phyloP scores from a whole-genome alignment of 83 land plant genomes.

The Picea mariana region DNA sequence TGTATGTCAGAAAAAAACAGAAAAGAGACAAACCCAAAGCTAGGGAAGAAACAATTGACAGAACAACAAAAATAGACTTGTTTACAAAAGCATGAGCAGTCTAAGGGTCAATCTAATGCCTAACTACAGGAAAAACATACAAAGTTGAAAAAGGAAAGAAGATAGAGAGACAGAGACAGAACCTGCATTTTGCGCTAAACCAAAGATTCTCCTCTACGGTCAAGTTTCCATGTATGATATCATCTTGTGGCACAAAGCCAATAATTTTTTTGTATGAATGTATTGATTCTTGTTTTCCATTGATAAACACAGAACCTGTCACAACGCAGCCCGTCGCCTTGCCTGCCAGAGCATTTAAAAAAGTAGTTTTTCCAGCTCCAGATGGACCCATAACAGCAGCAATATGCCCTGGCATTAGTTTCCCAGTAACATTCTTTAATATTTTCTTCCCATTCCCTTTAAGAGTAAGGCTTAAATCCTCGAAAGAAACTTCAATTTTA shows the following conservation, averaged over 20 bases:
- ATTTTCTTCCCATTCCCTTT: slow-evolving; percentile 81
- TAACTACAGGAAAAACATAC: background rate
- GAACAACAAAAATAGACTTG: background rate
- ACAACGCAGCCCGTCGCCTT: slow-evolving; percentile 69
- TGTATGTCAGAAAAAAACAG: too few species aligned
- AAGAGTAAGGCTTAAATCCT: slow-evolving; percentile 71
- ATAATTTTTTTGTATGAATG: slow-evolving; percentile 85
- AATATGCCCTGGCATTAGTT: slow-evolving; percentile 81
- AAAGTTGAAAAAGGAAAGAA: background rate
- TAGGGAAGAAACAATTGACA: background rate
- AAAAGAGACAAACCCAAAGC: too few species aligned
- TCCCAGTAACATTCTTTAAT: slow-evolving; percentile 85
- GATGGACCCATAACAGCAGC: slow-evolving; percentile 99
- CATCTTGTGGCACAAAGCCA: slow-evolving; percentile 99
- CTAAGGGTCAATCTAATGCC: background rate
- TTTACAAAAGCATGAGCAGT: slow-evolving; percentile 8
- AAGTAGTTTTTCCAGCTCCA: slow-evolving; percentile 99
- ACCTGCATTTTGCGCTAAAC: slow-evolving; percentile 98
- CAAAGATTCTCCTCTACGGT: slow-evolving; percentile 96
- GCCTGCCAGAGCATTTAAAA: slow-evolving; percentile 93
- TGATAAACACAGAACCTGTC: slow-evolving; percentile 76
- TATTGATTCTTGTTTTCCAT: slow-evolving; percentile 79
- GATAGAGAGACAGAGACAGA: background rate
- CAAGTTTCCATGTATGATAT: slow-evolving; percentile 95
- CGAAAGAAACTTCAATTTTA: slow-evolving; percentile 77